Percentiles rank a stretch among this genome's conserved stretches.
phyloP scores from a whole-genome alignment of 202 grass and related monocot genomes.

The Setaria viridis region DNA sequence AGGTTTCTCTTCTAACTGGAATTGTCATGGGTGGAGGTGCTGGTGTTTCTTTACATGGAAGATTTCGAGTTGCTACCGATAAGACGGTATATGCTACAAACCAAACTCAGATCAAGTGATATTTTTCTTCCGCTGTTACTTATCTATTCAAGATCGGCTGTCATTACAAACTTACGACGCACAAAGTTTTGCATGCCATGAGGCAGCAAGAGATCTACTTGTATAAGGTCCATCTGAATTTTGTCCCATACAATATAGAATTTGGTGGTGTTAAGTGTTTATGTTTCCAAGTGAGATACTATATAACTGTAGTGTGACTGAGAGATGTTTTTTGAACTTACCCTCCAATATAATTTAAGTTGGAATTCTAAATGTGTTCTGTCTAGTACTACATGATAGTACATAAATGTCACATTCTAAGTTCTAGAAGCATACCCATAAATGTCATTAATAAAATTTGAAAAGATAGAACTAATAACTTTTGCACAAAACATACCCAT shows the following conservation, averaged over 20 bases:
- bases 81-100: constrained; percentile 66
- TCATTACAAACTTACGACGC: no score
- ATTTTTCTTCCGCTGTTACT: not conserved
- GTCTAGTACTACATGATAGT: constrained; percentile 18
- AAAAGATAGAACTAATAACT: no score
- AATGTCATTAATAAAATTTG: no score
- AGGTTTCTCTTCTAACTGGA: constrained; percentile 89
- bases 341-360: not conserved
- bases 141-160: not conserved
- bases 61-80: constrained; percentile 81
- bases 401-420: not conserved
- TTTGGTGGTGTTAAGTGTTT: not conserved
- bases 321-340: not conserved
- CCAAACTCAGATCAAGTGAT: not conserved
- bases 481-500: no score
- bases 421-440: not conserved
- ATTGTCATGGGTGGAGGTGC: constrained; percentile 92
- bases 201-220: not conserved
- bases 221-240: not conserved
- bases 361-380: not conserved
- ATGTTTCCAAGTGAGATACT: not conserved
- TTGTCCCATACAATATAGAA: not conserved
- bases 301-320: not conserved
- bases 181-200: no score
- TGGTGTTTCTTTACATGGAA: constrained; percentile 94